Evolutionary conservation across 345 rosid genomes (phyloP), one percentile per base, ranked within the genome.

Genomic region (Leavenworthia alabamica): DNA sequence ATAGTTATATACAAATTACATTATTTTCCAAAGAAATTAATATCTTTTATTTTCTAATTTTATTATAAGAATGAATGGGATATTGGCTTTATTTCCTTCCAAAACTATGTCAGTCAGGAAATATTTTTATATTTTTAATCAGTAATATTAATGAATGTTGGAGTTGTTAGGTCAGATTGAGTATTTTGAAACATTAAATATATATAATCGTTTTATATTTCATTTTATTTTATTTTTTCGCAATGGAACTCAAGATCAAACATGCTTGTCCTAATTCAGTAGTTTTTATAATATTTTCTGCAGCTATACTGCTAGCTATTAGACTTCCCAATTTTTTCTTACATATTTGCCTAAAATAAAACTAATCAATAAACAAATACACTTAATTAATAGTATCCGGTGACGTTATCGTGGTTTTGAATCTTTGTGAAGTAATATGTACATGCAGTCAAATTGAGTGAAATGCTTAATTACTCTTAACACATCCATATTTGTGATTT

Each of bases 241-340:
- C 48, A 13, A 13, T 54, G 5, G 43, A 45, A 22, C 63, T 54
- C 43, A 46, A 10, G 27, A 70, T 62, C 44, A 62, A 62, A 70
- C 68, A 70, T 70, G 63, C 57, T 62, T 58, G 57, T 55, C 74
- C 64, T 39, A 55, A 62, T 62, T 55, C 64, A 62, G 68, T 45
- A 55, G 29, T 54, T 46, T 36, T 37, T 58, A 70, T 70, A 45
- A 62, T 62, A 22, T 37, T 62, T 52, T 26, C 46, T 28, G 49
- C 56, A 68, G 41, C 73, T 52, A 44, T 36, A 36, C 19, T 60
- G 60, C 61, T 42, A 50, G 12, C 33, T 1, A 51, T 52, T 66
- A 46, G 40, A 28, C 57, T 24, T 47, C 58, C 49, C 42, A 57
- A 26, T 56, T 27, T n/a, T 57, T 67, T 22, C 14, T 46, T 23